Evolutionary conservation across 441 rosid genomes (phyloP).

Genomic region (Metrosideros polymorpha): DNA sequence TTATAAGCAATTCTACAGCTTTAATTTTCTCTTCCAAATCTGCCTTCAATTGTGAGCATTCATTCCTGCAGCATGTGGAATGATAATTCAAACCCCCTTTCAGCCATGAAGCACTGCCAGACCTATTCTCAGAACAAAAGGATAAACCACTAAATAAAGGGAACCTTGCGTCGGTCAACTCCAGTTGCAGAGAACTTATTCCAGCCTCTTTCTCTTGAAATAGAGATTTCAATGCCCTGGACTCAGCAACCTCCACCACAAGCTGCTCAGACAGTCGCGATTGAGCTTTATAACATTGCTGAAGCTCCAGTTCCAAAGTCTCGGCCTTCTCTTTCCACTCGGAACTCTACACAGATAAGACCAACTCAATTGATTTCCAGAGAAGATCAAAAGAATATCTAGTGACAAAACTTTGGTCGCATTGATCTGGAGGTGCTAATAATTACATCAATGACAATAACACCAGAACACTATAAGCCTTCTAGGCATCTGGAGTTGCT

Average conservation of each 20-base stretch:
- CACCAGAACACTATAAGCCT: not conserved
- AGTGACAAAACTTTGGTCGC: not conserved
- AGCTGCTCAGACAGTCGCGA: slow-evolving; percentile 85
- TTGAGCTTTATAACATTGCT: slow-evolving; percentile 88
- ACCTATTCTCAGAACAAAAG: not conserved
- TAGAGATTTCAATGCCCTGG: slow-evolving; percentile 59
- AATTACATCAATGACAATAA: not conserved
- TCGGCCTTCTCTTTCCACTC: slow-evolving; percentile 97
- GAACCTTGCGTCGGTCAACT: slow-evolving; percentile 46
- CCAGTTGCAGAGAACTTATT: slow-evolving; percentile 39
- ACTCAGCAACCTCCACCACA: slow-evolving; percentile 79
- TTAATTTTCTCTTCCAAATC: slow-evolving; percentile 60
- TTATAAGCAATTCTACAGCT: slow-evolving; percentile 47
- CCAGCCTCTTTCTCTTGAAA: slow-evolving; percentile 59
- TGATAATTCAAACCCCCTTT: not conserved
- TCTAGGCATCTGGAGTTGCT: not conserved
- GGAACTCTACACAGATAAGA: slow-evolving; percentile 45
- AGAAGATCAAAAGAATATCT: not conserved
- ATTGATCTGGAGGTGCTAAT: not conserved
- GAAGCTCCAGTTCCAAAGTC: slow-evolving; percentile 65
- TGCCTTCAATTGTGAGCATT: slow-evolving; percentile 35
- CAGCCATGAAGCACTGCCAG: not conserved
- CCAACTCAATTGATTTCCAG: not conserved
- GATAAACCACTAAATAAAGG: not conserved
- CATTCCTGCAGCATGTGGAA: slow-evolving; percentile 36